phyloP scores from a whole-genome alignment of 2,329 filamentous ascomycete genomes.

The Aciculosporium take region DNA sequence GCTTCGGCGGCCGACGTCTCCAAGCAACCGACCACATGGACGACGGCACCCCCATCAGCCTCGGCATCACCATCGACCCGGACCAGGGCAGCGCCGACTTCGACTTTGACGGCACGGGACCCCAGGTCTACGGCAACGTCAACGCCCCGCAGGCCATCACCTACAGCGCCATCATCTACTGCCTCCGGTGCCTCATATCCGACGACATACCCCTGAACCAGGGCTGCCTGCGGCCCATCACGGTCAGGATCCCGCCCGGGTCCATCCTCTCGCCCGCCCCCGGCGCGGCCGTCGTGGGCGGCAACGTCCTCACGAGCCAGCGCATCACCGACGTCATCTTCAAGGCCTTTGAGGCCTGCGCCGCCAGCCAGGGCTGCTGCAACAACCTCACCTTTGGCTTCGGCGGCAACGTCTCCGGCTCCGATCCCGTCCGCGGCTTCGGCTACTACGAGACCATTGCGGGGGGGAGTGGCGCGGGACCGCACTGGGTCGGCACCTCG shows the following conservation, averaged over 20 bases:
- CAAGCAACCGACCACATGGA: conserved; percentile 71
- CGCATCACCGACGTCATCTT: conserved; percentile 31
- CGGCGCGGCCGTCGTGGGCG: conserved; percentile 66
- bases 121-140: conserved; percentile 66
- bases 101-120: conserved; percentile 66
- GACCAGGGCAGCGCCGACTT: conserved; percentile 66
- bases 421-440: conserved; percentile 25
- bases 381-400: conserved; percentile 80
- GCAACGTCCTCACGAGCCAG: conserved; percentile 49
- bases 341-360: conserved; percentile 66
- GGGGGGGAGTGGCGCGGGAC: conserved; percentile 55
- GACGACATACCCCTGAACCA: conserved; percentile 77
- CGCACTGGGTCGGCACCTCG: conserved; percentile 29
- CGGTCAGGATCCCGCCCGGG: conserved; percentile 57
- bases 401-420: conserved; percentile 29
- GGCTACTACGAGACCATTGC: conserved; percentile 48
- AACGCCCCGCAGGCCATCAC: conserved; percentile 75
- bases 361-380: conserved; percentile 65
- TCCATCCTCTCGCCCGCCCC: conserved; percentile 64
- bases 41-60: conserved; percentile 61
- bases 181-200: conserved; percentile 61
- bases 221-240: conserved; percentile 62
- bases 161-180: conserved; percentile 80
- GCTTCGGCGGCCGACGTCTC: conserved; percentile 57
- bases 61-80: conserved; percentile 61